phyloP scores from a whole-genome alignment of 2,329 filamentous ascomycete genomes.

The Fusarium tupiense region DNA sequence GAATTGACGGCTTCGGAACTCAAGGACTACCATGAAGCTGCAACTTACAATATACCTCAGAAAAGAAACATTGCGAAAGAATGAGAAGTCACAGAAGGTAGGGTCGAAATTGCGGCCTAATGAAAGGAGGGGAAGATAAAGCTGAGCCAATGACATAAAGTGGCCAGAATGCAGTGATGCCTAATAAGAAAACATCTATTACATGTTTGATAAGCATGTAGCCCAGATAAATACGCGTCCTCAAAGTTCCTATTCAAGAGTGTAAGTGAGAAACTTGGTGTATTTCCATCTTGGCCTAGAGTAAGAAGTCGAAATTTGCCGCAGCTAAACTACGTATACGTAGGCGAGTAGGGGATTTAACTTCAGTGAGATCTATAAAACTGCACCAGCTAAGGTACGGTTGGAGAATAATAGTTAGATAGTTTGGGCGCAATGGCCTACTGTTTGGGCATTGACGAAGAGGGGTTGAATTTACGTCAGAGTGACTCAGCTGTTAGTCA shows the following conservation, averaged over 20 bases:
- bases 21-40: background rate
- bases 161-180: background rate
- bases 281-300: too few relatives aligned
- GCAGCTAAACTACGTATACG: fast-evolving
- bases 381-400: background rate
- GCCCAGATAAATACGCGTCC: too few relatives aligned
- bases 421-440: background rate
- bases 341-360: background rate
- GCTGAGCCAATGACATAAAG: background rate
- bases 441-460: background rate
- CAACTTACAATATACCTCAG: fast-evolving
- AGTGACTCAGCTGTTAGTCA: background rate
- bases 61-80: background rate
- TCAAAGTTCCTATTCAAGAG: background rate
- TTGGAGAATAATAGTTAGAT: background rate
- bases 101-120: background rate
- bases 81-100: background rate
- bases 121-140: background rate
- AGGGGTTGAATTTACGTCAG: background rate
- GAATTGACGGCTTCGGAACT: too few relatives aligned
- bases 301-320: too few relatives aligned
- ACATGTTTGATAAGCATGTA: background rate
- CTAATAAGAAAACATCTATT: background rate
- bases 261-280: too few relatives aligned
- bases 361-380: fast-evolving